Base-by-base conservation (phyloP, 768 basidiomycete species). In the Hericium rajendrae region DNA sequence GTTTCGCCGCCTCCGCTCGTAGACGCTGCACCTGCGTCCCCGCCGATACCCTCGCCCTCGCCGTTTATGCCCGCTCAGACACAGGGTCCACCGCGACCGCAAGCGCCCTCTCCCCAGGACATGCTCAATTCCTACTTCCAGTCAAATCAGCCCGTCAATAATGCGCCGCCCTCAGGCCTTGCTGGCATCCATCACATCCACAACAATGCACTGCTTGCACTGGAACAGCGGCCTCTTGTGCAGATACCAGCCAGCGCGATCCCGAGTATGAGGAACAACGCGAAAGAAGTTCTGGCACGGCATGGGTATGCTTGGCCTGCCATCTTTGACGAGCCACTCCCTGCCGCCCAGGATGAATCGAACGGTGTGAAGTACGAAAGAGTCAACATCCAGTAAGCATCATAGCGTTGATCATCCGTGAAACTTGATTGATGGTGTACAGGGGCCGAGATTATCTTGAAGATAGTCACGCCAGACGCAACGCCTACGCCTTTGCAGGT, bases 241-340 rank as follows among this genome's bases (percentile, higher is more conserved):
- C 43, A n/a, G n/a, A 16, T 46, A 46, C 43, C 43, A 22, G n/a
- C 20, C n/a, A 22, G 20, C 43, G 43, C 12, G 43, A 46, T 46
- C n/a, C 43, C 43, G 12, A 46, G n/a, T 32, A 32, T 32, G 32
- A 32, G 32, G 32, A 6, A 32, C 32, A 32, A 8, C 32, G 32
- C 26, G 53, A 59, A 12, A n/a, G 41, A 15, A 54, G 32, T 32
- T 10, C 65, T 79, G 39, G 65, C 71, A 38, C 63, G 56, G 10
- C 60, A 66, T 54, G 75, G 77, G 38, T 76, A 71, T 54, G 40
- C 64, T 18, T 79, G 78, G 78, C 78, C 78, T 12, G 55, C 67
- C 15, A 61, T 77, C 18, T 65, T 79, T 24, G 78, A 79, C 40
- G 66, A 68, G 37, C 66, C 64, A n/a, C 59, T 52, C 37, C 62